These are phyloP conservation scores for Letharia lupina DNA, from an alignment of 495 filamentous ascomycete species.

Conservation along the genomic window DNA sequence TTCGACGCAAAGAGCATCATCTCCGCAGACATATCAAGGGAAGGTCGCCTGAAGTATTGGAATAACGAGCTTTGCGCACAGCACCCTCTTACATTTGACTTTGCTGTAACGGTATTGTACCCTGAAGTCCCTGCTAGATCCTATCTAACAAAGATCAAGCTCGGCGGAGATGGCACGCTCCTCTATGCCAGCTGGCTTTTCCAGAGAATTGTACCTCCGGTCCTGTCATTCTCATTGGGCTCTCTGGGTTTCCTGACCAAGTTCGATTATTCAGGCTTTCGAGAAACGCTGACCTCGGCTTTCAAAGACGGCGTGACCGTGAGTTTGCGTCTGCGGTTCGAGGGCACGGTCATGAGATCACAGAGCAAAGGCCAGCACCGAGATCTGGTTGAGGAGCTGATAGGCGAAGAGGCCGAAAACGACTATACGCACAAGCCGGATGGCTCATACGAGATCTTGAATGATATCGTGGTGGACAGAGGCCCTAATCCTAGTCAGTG, in stretches of 20 bases:
- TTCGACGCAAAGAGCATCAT: slow-evolving; percentile 63
- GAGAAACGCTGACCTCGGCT: slow-evolving; percentile 58
- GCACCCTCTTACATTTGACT: slow-evolving; percentile 82
- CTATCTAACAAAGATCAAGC: slow-evolving; percentile 28
- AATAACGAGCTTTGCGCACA: slow-evolving; percentile 63
- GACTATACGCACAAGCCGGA: slow-evolving; percentile 74
- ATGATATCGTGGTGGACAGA: slow-evolving; percentile 84
- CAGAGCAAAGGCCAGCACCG: slow-evolving; percentile 39
- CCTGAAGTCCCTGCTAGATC: not conserved
- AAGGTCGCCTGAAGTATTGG: slow-evolving; percentile 70
- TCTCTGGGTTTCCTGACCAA: slow-evolving; percentile 94
- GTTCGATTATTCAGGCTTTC: slow-evolving; percentile 76
- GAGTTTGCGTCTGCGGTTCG: slow-evolving; percentile 81
- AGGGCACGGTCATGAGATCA: slow-evolving; percentile 89
- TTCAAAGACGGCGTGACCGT: slow-evolving; percentile 81
- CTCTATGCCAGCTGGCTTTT: slow-evolving; percentile 95
- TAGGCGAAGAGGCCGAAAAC: slow-evolving; percentile 74
- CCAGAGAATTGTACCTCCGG: slow-evolving; percentile 90
- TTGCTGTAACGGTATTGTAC: slow-evolving; percentile 60
- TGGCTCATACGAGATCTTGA: slow-evolving; percentile 77
- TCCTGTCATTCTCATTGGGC: slow-evolving; percentile 83
- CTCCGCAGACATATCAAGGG: slow-evolving; percentile 44
- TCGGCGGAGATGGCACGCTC: slow-evolving; percentile 96
- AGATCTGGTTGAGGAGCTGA: slow-evolving; percentile 82
- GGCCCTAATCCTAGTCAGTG: slow-evolving; percentile 78